These are phyloP conservation scores for Pythium grandisporangium DNA, from an alignment of 352 stramenopile genomes.

Conservation along the genomic window DNA sequence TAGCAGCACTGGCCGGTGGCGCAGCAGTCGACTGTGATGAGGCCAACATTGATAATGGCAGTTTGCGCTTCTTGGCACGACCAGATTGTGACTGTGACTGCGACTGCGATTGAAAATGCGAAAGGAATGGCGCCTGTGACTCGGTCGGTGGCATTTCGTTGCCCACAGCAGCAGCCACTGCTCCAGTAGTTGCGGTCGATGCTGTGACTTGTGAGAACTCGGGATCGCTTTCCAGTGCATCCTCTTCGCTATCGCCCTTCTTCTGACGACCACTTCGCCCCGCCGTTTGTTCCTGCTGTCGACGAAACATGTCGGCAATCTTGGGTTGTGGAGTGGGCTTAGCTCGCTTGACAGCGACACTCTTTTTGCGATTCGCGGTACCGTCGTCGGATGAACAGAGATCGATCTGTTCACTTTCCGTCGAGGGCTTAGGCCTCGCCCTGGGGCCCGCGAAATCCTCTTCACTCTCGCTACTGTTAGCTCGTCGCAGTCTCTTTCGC, in stretches of 20 bases:
- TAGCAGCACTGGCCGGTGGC: conserved; percentile 5
- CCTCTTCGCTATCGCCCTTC: conserved; percentile 21
- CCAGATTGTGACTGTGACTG: conserved; percentile 17
- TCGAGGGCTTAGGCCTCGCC: too few relatives aligned
- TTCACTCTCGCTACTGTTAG: conserved; percentile 7
- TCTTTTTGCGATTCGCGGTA: background rate
- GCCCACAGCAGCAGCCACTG: conserved; percentile 2
- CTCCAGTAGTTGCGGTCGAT: conserved; percentile 1
- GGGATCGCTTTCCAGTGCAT: conserved; percentile 62
- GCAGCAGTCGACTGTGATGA: conserved; percentile 31
- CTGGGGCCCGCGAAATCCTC: too few relatives aligned
- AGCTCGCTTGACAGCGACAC: conserved; percentile 13
- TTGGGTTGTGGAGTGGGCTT: conserved; percentile 33
- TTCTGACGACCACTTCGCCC: too few relatives aligned
- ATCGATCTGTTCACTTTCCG: conserved; percentile 22
- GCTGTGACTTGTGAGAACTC: conserved; percentile 49
- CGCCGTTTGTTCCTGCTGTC: too few relatives aligned
- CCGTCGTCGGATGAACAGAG: conserved; percentile 32
- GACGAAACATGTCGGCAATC: conserved; percentile 50
- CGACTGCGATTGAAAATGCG: conserved; percentile 31
- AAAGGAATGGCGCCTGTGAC: conserved; percentile 18
- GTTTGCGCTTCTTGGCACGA: conserved; percentile 34
- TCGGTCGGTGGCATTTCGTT: conserved; percentile 3
- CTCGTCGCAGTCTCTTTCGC: conserved; percentile 12
- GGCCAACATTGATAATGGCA: conserved; percentile 61